These are phyloP conservation scores for Umbilicus rupestris DNA, from an alignment of 164 flowering plant species.

Conservation along the genomic window DNA sequence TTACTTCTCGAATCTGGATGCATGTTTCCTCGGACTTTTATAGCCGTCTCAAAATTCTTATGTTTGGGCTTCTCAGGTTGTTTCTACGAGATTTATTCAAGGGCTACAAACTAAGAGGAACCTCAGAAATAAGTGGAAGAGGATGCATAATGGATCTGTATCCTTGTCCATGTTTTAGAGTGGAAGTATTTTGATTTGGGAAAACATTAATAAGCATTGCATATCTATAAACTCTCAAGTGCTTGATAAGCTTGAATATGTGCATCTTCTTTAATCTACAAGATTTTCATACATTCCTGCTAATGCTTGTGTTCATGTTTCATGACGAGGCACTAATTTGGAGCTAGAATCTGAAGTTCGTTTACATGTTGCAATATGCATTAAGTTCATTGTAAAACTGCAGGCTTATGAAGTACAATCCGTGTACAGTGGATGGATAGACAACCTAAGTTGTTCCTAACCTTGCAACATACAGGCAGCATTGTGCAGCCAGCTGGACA, in stretches of 20 bases:
- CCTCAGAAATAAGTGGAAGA: slow-evolving; percentile 26
- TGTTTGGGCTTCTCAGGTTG: slow-evolving; percentile 31
- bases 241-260: neutral
- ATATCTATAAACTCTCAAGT: neutral
- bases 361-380: neutral
- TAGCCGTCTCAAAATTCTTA: neutral
- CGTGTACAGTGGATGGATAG: neutral
- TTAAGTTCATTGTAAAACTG: neutral
- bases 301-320: neutral
- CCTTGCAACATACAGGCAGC: neutral
- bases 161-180: neutral
- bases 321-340: neutral
- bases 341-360: neutral
- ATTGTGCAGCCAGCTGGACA: neutral
- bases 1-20: too few relatives aligned
- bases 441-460: neutral
- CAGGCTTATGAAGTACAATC: neutral
- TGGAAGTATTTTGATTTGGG: neutral
- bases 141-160: neutral
- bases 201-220: neutral
- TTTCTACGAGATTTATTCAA: slow-evolving; percentile 59
- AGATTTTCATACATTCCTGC: neutral
- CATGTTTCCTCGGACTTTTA: neutral
- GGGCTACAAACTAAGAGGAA: slow-evolving; percentile 34
- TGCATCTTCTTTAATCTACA: neutral